phyloP scores from a whole-genome alignment of 2,329 filamentous ascomycete species.

The Purpureocillium lavendulum region DNA sequence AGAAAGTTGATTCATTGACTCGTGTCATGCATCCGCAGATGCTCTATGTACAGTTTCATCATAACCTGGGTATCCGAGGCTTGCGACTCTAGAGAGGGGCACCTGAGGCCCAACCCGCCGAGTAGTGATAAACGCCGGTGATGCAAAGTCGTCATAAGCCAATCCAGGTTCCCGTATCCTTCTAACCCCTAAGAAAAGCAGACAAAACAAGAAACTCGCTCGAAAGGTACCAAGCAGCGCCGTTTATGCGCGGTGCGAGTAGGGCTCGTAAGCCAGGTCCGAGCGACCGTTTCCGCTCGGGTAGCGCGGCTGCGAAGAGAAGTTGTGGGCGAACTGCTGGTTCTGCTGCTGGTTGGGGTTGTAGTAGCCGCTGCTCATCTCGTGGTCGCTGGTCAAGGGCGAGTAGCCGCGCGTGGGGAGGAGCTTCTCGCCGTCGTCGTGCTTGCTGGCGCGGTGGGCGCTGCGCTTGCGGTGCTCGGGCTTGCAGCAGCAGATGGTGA shows the following conservation, averaged over 20 bases:
- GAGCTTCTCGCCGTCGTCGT: slow-evolving; percentile 42
- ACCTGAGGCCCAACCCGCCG: too few species aligned
- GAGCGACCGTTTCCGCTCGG: slow-evolving; percentile 32
- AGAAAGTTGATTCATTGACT: not conserved
- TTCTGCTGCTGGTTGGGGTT: slow-evolving; percentile 19
- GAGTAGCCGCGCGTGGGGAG: slow-evolving; percentile 33
- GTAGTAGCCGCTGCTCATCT: slow-evolving; percentile 29
- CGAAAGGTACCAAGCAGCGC: too few species aligned
- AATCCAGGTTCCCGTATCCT: too few species aligned
- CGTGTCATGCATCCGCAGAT: slow-evolving; percentile 4
- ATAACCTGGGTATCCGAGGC: too few species aligned
- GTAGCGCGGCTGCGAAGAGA: slow-evolving; percentile 23
- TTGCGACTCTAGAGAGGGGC: too few species aligned
- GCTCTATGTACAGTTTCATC: slow-evolving; percentile 2
- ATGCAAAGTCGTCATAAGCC: slow-evolving; percentile 1
- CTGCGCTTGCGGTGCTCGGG: slow-evolving; percentile 22
- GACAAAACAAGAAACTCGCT: too few species aligned
- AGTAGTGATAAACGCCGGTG: too few species aligned
- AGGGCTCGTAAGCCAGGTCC: slow-evolving; percentile 56
- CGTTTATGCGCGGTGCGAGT: slow-evolving; percentile 45
- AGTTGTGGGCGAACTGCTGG: slow-evolving; percentile 1
- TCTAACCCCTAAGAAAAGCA: too few species aligned
- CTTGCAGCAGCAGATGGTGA: slow-evolving; percentile 88
- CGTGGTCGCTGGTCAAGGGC: slow-evolving; percentile 23
- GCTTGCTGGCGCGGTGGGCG: slow-evolving; percentile 20